Base-by-base conservation (phyloP, 768 basidiomycete genomes). In the Inosperma sp. region DNA sequence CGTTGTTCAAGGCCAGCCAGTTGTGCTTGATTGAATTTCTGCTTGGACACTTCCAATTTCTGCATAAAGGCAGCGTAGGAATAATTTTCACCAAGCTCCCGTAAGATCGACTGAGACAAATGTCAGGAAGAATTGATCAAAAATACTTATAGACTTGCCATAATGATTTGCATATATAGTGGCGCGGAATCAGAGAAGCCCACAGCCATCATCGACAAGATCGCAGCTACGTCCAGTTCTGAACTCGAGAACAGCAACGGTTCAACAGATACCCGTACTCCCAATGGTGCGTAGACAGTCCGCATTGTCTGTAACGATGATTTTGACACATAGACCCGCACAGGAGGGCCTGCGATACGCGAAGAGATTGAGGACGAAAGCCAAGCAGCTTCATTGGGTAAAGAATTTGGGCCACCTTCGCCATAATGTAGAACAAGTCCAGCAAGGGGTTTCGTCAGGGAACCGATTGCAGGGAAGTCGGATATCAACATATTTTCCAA, bases 191-290 rank as follows among this genome's bases (percentile, higher is more conserved):
- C 82, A 0, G 81, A 78, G 0, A 79, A 77, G 0, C 75, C 79
- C 1, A 86, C 70, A 0, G 84, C 80, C 86, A 88, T 88, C 80
- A 88, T 82, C 0, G 83, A 83, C 26, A 87, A 56, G 51, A 88
- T 81, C 1, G 85, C 82, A 14, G 80, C 67, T 1, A 83, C 81
- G 60, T 87, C 86, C 0, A 87, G 71, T 50, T 88, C 86, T 4
- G 73, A 66, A 53, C 81, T 77, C 3, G 71, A 67, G 46, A 88
- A 77, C 0, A 72, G 60, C 10, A 88, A 61, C 0, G 84, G 80
- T 44, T 78, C 70, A 0, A 88, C 81, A 0, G 52, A 65, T 4
- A 87, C 69, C 23, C 72, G 67, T 0, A 58, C 42, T 2, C 81
- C 80, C 3, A 85, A 67, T 10, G 74, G 74, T 3, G 70, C 66